These are phyloP conservation scores for Apiotrichum akiyoshidainum DNA, from an alignment of 1,284 basidiomycete species.

Conservation along the genomic window DNA sequence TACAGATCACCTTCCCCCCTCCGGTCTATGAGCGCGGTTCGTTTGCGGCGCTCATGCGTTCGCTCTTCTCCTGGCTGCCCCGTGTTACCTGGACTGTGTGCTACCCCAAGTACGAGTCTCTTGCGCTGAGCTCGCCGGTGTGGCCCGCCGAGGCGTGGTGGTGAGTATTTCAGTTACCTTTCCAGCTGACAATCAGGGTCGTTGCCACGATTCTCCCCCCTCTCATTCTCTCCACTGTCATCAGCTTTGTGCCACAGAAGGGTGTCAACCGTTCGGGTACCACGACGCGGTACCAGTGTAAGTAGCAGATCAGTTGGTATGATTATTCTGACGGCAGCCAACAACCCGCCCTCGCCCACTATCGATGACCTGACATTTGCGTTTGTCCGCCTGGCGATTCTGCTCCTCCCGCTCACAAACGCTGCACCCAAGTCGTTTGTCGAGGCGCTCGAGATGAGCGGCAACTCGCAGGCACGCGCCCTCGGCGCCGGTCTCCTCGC, in stretches of 20 bases:
- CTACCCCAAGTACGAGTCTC: constrained; percentile 31
- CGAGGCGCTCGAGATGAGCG: constrained; percentile 41
- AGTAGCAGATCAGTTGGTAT: constrained; percentile 6
- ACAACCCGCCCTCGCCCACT: constrained; percentile 32
- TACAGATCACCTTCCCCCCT: constrained; percentile 39
- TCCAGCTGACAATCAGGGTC: constrained; percentile 28
- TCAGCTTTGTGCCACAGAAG: constrained; percentile 44
- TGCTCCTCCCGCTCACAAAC: constrained; percentile 44
- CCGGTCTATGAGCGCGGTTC: constrained; percentile 26
- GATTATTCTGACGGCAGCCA: background rate
- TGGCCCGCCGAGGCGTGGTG: constrained; percentile 45
- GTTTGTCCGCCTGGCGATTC: constrained; percentile 42
- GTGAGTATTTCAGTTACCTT: constrained; percentile 23
- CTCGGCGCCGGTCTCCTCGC: constrained; percentile 42
- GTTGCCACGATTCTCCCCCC: constrained; percentile 45
- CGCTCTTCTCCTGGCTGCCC: constrained; percentile 44
- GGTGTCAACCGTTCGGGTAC: constrained; percentile 23
- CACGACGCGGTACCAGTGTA: constrained; percentile 34
- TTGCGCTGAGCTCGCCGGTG: constrained; percentile 26
- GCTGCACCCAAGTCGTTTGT: constrained; percentile 41
- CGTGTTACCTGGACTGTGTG: constrained; percentile 28
- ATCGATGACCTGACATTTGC: constrained; percentile 45
- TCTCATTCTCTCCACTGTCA: constrained; percentile 36
- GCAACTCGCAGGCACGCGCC: constrained; percentile 43
- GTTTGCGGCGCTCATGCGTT: constrained; percentile 33